phyloP scores from a whole-genome alignment of 2,329 filamentous ascomycete species.

The Sclerotiophoma versabilis region DNA sequence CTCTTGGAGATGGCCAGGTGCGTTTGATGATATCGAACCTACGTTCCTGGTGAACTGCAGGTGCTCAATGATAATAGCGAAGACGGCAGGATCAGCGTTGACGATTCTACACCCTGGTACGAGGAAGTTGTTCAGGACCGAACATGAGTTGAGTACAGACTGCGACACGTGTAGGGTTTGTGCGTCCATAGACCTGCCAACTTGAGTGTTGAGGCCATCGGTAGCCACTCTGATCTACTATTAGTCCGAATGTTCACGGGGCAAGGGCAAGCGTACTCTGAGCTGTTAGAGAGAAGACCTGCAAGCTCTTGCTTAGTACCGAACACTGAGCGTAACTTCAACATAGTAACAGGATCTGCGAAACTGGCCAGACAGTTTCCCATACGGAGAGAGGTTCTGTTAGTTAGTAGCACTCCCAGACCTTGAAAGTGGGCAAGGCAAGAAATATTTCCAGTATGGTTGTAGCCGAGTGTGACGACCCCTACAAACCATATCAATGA shows the following conservation, averaged over 20 bases:
- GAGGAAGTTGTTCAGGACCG: neutral
- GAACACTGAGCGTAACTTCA: neutral
- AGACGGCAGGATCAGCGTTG: constrained; percentile 1
- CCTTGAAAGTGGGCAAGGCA: neutral
- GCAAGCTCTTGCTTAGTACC: neutral
- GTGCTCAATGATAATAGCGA: constrained; percentile 4
- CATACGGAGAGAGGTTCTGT: neutral
- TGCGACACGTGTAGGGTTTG: neutral
- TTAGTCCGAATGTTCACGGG: neutral
- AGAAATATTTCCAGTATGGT: neutral
- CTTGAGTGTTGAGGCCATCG: neutral
- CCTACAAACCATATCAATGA: too few species aligned
- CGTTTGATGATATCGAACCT: neutral
- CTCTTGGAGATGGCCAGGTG: neutral
- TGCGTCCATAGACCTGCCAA: neutral
- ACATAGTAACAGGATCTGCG: neutral
- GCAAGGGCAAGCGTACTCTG: neutral
- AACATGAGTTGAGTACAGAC: neutral
- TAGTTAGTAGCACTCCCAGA: too few species aligned
- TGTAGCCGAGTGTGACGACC: too few species aligned
- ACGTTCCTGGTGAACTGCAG: neutral
- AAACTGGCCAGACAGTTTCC: neutral
- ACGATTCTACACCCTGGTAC: constrained; percentile 1
- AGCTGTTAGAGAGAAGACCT: neutral
- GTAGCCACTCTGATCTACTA: neutral